These are phyloP conservation scores for Fonsecaea monophora DNA, from an alignment of 2,329 filamentous ascomycete species.

Conservation along the genomic window DNA sequence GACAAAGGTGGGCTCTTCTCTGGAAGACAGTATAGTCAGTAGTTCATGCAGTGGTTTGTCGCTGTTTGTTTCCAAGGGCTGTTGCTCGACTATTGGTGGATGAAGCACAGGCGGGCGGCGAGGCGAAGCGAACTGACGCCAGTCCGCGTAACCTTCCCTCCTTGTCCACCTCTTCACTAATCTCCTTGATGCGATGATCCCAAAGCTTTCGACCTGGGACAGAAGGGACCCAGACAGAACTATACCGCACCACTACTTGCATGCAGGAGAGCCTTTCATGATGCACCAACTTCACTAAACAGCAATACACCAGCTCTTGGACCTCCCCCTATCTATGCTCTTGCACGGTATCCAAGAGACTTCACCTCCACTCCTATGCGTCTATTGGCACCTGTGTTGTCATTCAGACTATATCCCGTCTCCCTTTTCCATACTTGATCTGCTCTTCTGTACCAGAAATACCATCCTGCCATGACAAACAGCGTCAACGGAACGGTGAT, in stretches of 20 bases:
- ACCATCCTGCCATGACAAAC: conserved; percentile 1
- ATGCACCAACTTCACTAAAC: too few species aligned
- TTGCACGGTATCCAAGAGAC: neutral
- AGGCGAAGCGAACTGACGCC: neutral
- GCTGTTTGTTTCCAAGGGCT: neutral
- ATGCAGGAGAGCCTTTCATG: too few species aligned
- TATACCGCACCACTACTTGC: too few species aligned
- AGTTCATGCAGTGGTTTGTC: neutral
- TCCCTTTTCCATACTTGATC: neutral
- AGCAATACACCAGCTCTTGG: too few species aligned
- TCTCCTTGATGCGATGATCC: too few species aligned
- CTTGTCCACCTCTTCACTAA: neutral
- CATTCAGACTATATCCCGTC: neutral
- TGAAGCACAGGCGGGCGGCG: conserved; percentile 8
- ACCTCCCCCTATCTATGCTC: too few species aligned
- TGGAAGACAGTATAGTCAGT: neutral
- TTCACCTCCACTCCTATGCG: neutral
- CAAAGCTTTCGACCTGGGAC: too few species aligned
- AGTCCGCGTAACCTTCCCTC: neutral
- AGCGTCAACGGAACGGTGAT: neutral
- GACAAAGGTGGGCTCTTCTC: neutral
- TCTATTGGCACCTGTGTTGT: neutral
- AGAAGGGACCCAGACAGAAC: too few species aligned
- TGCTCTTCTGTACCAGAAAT: neutral
- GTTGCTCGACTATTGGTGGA: neutral